phyloP scores from a whole-genome alignment of 495 filamentous ascomycete species.

The Daldinia vernicosa region DNA sequence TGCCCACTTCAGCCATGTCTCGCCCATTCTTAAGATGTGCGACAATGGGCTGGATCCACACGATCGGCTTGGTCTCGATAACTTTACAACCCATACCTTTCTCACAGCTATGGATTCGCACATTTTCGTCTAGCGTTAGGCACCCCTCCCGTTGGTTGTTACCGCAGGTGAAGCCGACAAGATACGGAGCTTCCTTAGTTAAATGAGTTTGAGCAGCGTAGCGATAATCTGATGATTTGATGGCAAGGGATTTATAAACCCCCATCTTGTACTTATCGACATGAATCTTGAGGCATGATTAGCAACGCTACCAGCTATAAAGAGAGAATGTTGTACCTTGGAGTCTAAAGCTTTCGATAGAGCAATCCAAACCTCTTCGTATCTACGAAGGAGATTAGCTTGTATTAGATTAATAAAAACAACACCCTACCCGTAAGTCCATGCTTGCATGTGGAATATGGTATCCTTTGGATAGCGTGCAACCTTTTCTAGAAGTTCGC shows the following conservation, averaged over 20 bases:
- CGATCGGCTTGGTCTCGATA: conserved; percentile 63
- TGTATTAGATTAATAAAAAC: not conserved
- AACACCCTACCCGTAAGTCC: conserved; percentile 82
- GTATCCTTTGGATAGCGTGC: conserved; percentile 75
- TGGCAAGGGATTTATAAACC: conserved; percentile 73
- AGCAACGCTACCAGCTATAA: not conserved
- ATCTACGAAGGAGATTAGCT: conserved; percentile 45
- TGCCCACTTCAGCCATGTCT: conserved; percentile 75
- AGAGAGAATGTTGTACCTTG: conserved; percentile 55
- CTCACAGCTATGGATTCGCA: conserved; percentile 91
- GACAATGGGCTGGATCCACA: conserved; percentile 84
- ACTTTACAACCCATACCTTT: conserved; percentile 70
- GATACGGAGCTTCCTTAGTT: conserved; percentile 66
- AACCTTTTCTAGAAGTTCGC: conserved; percentile 76
- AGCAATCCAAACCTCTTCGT: conserved; percentile 91
- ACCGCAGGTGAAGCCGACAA: conserved; percentile 80
- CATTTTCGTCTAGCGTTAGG: conserved; percentile 69
- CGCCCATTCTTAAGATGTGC: conserved; percentile 60
- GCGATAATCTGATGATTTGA: conserved; percentile 42
- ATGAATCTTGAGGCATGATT: conserved; percentile 67
- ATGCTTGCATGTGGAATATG: conserved; percentile 84
- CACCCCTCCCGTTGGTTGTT: conserved; percentile 75
- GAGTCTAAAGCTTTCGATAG: conserved; percentile 73
- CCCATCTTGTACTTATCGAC: conserved; percentile 80
- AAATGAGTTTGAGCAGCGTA: conserved; percentile 52